Base-by-base conservation (phyloP, 768 basidiomycete species). In the Pseudohyphozyma bogoriensis region DNA sequence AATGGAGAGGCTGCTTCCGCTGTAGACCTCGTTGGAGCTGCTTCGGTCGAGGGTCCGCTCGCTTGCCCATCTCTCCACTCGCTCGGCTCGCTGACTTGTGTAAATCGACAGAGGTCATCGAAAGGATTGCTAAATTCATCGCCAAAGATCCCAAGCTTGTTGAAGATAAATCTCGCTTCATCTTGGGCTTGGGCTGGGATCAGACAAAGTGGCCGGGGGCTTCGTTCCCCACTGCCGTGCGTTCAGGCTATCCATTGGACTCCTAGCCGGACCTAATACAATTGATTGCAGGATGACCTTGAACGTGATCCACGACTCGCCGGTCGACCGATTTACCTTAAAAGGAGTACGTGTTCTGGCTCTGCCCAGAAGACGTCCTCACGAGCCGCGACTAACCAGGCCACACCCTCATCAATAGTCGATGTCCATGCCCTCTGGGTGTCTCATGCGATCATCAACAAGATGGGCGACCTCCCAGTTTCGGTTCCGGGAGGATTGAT, bases 161-260 rank as follows among this genome's bases (percentile, higher is more conserved):
- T 2, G 70, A 78, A 4, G 79, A 86, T 68, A 76, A 74, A 4
- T 74, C 78, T 4, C 75, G 70, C 8, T 95, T 89, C 88, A 81
- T 95, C 44, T 77, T 83, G 66, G 91, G 89, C 15, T 81, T 85
- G 77, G 92, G 92, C 7, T 97, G 92, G 91, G 88, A 97, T 69
- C 90, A 97, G 73, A 93, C 86, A 32, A 58, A 67, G 12, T 79
- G 73, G 68, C 45, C 70, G 1, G 68, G 53, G 22, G 55, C 55
- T 24, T 76, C 15, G 28, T 91, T 89, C 64, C 89, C 89, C 3
- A 82, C 79, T 35, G 83, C 86, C 1, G 89, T 87, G 67, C 31
- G 79, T 70, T 16, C 40, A 13, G n/a, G 51, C 40, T 55, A 15
- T 32, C 39, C 46, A 10, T 2, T 63, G 32, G 28, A 28, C 20